A percentile compares a stretch with the other conserved stretches of the same genome.
Evolutionary conservation across 2,329 filamentous ascomycete genomes (phyloP).

Genomic region (Trichothecium sympodiale): DNA sequence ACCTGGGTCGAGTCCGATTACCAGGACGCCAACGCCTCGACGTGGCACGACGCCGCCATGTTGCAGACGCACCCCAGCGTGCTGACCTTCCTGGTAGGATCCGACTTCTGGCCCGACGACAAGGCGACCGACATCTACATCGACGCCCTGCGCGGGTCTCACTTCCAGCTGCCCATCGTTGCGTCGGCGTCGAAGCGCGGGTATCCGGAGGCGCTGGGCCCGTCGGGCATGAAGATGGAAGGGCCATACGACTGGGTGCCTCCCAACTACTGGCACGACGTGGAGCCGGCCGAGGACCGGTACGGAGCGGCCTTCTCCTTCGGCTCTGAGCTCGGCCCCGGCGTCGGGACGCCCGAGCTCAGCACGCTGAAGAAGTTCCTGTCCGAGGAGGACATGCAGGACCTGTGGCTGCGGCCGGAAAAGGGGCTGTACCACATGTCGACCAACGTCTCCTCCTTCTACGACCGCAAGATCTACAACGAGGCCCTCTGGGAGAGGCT

Average conservation of each 20-base stretch:
- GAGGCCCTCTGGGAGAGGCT: conserved; percentile 85
- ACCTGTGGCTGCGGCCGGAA: conserved; percentile 43
- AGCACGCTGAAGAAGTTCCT: conserved; percentile 43
- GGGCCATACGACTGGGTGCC: conserved; percentile 58
- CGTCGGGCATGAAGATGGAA: conserved; percentile 54
- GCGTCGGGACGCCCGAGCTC: conserved; percentile 50
- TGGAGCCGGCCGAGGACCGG: conserved; percentile 22
- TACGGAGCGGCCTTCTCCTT: conserved; percentile 51
- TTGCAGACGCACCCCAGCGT: conserved; percentile 50
- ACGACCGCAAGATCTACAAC: conserved; percentile 92
- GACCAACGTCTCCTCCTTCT: conserved; percentile 41
- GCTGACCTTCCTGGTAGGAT: conserved; percentile 47
- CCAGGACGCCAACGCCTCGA: conserved; percentile 37
- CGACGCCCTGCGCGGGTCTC: conserved; percentile 32
- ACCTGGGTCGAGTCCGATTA: conserved; percentile 45
- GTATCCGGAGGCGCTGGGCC: conserved; percentile 37
- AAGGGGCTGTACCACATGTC: conserved; percentile 51
- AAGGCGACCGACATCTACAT: conserved; percentile 42
- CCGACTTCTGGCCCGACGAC: conserved; percentile 53
- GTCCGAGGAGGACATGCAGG: conserved; percentile 34
- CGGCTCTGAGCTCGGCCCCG: conserved; percentile 49
- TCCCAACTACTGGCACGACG: conserved; percentile 52
- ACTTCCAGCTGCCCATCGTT: conserved; percentile 48
- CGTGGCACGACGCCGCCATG: conserved; percentile 49
- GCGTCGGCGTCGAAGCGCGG: conserved; percentile 45